Evolutionary conservation across 371 early-diverging fungal genomes (phyloP).

Genomic region (Thermomucor indicae-seudaticae): DNA sequence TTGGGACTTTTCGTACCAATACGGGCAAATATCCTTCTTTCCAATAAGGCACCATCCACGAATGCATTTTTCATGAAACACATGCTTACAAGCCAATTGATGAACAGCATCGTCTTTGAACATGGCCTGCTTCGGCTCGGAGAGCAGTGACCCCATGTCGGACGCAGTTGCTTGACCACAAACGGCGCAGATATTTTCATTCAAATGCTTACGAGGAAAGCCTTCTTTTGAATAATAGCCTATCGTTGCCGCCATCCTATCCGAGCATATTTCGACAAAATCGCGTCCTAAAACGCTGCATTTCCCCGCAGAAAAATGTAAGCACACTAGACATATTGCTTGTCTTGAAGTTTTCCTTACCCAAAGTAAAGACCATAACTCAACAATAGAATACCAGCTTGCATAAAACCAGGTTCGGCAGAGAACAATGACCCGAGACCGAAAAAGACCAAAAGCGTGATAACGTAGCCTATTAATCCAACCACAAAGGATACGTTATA

Average conservation of each 20-base stretch:
- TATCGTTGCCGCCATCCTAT: constrained; percentile 78
- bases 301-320: not conserved
- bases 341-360: constrained; percentile 24
- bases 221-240: constrained; percentile 74
- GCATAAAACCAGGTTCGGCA: constrained; percentile 38
- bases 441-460: constrained; percentile 57
- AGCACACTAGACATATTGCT: not conserved
- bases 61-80: constrained; percentile 90
- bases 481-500: constrained; percentile 63
- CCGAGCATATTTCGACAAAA: constrained; percentile 80
- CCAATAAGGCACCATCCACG: constrained; percentile 94
- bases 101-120: constrained; percentile 53
- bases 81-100: constrained; percentile 73
- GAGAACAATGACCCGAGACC: constrained; percentile 44
- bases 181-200: constrained; percentile 77
- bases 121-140: constrained; percentile 25
- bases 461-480: constrained; percentile 56
- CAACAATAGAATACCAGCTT: constrained; percentile 45
- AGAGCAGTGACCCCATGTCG: constrained; percentile 13
- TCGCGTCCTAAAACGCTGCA: constrained; percentile 74
- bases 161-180: constrained; percentile 62
- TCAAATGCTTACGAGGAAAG: constrained; percentile 65
- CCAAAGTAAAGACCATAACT: constrained; percentile 73
- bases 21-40: constrained; percentile 94
- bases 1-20: constrained; percentile 65